Base-by-base conservation (phyloP, 352 stramenopile genomes). In the Phytophthora meadii region DNA sequence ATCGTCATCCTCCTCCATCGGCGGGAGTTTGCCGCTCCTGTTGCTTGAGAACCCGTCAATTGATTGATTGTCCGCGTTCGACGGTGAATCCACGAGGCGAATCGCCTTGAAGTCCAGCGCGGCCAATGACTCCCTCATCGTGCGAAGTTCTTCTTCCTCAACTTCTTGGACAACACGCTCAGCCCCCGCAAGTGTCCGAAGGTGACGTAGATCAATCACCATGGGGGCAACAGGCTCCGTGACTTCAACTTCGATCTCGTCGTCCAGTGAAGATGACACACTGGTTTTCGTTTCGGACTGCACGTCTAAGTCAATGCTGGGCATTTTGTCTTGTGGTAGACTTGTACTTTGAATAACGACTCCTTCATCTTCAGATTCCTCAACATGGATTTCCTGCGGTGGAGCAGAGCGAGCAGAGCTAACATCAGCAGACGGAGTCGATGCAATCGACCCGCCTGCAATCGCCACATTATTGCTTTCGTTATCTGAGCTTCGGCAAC, bases 151-250 rank as follows among this genome's bases (percentile, higher is more conserved):
- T 30, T 70, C 61, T 57, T 79, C 70, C 37, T 79, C 70, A 0
- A 46, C 67, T 44, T 72, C 70, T 32, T 74, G 55, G 8, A 79
- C 70, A 17, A 79, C 70, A 36, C 70, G 65, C 53, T 79, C 61
- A 0, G 70, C 70, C 10, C 70, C 70, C 19, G 70, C 70, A 57
- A 79, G 72, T 2, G 70, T 79, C 11, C 70, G 61, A 27, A 79
- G 66, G 27, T 79, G 70, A 11, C 70, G 70, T 40, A 79, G 48
- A 51, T 79, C 70, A 49, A 79, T 73, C 53, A 76, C 57, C 54
- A 72, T 67, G 6, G 66, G 61, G 42, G 57, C 56, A 42, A 58
- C 46, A 11, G 48, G 42, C 19, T 73, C 66, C 12, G 22, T 58
- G 24, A 66, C 50, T 37, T 76, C 61, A 2, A 57, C 41, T 34